phyloP scores from a whole-genome alignment of 306 rosid species.

The Cicer arietinum region DNA sequence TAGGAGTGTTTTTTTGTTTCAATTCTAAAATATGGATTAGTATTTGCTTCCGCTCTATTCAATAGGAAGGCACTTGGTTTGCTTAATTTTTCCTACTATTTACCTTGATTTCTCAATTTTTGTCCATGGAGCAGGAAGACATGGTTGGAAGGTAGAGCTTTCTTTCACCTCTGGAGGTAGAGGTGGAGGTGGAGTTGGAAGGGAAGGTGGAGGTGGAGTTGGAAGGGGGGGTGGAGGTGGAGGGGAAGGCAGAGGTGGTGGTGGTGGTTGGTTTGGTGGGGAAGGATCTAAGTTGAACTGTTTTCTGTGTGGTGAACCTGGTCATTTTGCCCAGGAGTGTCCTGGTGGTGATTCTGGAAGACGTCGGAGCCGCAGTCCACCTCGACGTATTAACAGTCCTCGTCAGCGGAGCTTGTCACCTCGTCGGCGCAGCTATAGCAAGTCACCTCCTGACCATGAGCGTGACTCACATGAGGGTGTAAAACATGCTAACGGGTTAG shows the following conservation, averaged over 20 bases:
- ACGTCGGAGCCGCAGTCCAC: slow-evolving; percentile 91
- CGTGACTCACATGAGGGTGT: slow-evolving; percentile 52
- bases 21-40: neutral
- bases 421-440: slow-evolving; percentile 86
- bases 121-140: slow-evolving; percentile 70
- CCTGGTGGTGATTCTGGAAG: slow-evolving; percentile 87
- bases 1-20: neutral
- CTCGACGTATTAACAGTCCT: slow-evolving; percentile 66
- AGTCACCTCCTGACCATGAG: slow-evolving; percentile 80
- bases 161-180: slow-evolving; percentile 92
- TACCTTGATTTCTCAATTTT: slow-evolving; percentile 9
- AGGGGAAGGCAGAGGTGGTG: slow-evolving; percentile 52
- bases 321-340: slow-evolving; percentile 97
- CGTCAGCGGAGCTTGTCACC: slow-evolving; percentile 48
- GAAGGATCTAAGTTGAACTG: slow-evolving; percentile 97
- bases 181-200: slow-evolving; percentile 50
- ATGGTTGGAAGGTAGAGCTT: slow-evolving; percentile 98
- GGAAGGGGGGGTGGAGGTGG: slow-evolving; percentile 73
- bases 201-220: slow-evolving; percentile 80
- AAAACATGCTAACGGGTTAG: slow-evolving; percentile 87
- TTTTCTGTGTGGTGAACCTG: slow-evolving; percentile 97
- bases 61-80: slow-evolving; percentile 13
- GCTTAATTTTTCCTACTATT: neutral
- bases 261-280: slow-evolving; percentile 61
- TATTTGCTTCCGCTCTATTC: neutral